A percentile compares a stretch with the other conserved stretches of the same genome.
Conservation (phyloP, 1,139 yeast genomes). For the Candida freyschussii region DNA sequence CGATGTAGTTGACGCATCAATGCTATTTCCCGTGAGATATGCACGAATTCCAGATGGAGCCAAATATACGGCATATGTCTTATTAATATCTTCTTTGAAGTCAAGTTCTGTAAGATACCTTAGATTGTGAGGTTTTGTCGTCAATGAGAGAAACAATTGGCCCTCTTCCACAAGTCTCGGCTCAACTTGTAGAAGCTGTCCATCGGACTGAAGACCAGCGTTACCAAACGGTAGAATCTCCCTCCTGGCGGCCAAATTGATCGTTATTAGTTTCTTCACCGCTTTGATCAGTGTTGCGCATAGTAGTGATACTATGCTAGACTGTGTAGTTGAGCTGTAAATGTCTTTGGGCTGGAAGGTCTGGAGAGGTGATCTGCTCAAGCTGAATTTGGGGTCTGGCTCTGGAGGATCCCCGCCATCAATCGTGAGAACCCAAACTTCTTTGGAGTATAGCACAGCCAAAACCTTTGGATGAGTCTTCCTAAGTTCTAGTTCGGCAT, state of each 20-base stretch:
- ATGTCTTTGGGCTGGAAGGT: conserved; percentile 32
- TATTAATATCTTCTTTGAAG: conserved; percentile 23
- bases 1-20: conserved; percentile 36
- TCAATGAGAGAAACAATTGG: conserved; percentile 38
- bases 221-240: conserved; percentile 51
- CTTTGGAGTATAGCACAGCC: conserved; percentile 56
- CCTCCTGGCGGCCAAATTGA: conserved; percentile 39
- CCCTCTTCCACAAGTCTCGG: conserved; percentile 52
- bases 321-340: conserved; percentile 19
- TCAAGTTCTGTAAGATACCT: conserved; percentile 26
- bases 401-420: conserved; percentile 31
- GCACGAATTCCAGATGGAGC: conserved; percentile 77
- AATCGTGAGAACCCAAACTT: conserved; percentile 54
- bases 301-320: conserved; percentile 16
- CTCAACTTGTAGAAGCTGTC: conserved; percentile 43
- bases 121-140: conserved; percentile 28
- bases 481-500: conserved; percentile 56
- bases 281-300: conserved; percentile 57
- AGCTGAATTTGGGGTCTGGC: conserved; percentile 27
- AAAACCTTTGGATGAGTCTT: conserved; percentile 46
- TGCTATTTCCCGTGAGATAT: conserved; percentile 45
- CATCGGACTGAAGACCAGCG: conserved; percentile 35
- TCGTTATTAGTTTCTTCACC: conserved; percentile 48
- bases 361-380: conserved; percentile 34
- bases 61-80: conserved; percentile 50